phyloP scores from a whole-genome alignment of 2,329 filamentous ascomycete genomes.

The Fusarium clavum region DNA sequence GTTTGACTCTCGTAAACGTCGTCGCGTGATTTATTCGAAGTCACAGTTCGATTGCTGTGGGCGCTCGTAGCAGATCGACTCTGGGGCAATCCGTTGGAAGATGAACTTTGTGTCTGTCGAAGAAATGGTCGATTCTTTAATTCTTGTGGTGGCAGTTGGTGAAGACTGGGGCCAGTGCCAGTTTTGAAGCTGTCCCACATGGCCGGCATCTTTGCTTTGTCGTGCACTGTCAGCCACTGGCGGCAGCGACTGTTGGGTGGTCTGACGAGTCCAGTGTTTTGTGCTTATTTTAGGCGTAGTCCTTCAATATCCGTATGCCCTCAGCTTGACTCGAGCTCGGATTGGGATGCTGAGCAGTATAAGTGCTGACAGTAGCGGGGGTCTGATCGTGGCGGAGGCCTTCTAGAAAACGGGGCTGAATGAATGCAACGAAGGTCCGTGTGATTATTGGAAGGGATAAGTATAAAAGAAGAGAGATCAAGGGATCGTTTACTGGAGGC shows the following conservation, averaged over 20 bases:
- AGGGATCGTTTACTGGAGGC: conserved; percentile 27
- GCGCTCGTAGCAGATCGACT: conserved; percentile 30
- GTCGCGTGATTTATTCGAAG: conserved; percentile 27
- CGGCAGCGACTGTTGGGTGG: conserved; percentile 19
- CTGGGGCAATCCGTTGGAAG: conserved; percentile 24
- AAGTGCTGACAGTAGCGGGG: conserved; percentile 36
- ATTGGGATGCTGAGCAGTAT: conserved; percentile 22
- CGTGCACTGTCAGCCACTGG: conserved; percentile 12
- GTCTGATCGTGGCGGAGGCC: conserved; percentile 20
- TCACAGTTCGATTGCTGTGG: conserved; percentile 25
- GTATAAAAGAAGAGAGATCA: conserved; percentile 14
- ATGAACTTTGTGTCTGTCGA: conserved; percentile 30
- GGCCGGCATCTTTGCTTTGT: conserved; percentile 40
- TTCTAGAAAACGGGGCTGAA: conserved; percentile 24
- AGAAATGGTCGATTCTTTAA: conserved; percentile 46
- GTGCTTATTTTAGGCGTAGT: conserved; percentile 39
- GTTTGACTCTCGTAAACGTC: conserved; percentile 25
- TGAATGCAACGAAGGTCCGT: conserved; percentile 7
- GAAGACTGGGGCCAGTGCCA: conserved; percentile 36
- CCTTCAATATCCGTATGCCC: conserved; percentile 12
- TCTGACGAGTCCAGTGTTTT: neutral
- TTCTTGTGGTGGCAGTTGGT: conserved; percentile 42
- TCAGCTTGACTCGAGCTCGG: conserved; percentile 12
- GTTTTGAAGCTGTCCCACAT: conserved; percentile 46
- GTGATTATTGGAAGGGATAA: conserved; percentile 10